Evolutionary conservation across 192 early-diverging fungal genomes (phyloP), one percentile per base, ranked within the genome.

Genomic region (Rhizophagus clarus): DNA sequence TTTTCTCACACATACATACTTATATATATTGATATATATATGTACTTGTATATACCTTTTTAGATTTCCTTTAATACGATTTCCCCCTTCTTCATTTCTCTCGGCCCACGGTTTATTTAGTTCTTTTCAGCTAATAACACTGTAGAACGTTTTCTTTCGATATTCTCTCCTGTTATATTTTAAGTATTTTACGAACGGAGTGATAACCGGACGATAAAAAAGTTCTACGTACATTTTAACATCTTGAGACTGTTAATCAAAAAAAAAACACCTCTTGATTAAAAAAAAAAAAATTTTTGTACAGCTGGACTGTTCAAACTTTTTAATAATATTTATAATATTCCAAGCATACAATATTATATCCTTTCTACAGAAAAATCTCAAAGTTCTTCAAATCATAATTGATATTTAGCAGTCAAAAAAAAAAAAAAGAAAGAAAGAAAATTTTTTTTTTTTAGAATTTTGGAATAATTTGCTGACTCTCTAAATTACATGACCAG

Each of bases 401-500:
- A 37, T 31, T 34, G 37, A 26, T 20, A 74, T 29, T 60, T 29
- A 15, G 9, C 60, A 28, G 8, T 61, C 4, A 4, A 1, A 22
- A 32, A 60, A 74, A 74, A 74, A 31, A 32, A 60, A 74, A n/a
- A 49, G 29, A 22, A 74, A 15, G 26, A 24, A 70, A 22, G 24
- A 24, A 3, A 4, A 37, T 6, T 37, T 37, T 40, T 40, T 40
- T 40, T 40, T 40, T 72, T 45, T 45, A 10, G n/a, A 49, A 72
- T 47, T 72, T 26, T 47, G 47, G 26, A 56, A 17, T 10, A 34
- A 22, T n/a, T 22, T 49, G n/a, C 73, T 37, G 9, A 37, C 60
- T 8, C 49, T 74, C 28, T 49, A 51, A 24, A 20, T 75, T 75
- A 76, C 75, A 76, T 76, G 75, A 76, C 37, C 62, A 76, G 75